These are phyloP conservation scores for Chlamydomonas sphaeroides DNA, from an alignment of 139 green algal species.

Conservation along the genomic window DNA sequence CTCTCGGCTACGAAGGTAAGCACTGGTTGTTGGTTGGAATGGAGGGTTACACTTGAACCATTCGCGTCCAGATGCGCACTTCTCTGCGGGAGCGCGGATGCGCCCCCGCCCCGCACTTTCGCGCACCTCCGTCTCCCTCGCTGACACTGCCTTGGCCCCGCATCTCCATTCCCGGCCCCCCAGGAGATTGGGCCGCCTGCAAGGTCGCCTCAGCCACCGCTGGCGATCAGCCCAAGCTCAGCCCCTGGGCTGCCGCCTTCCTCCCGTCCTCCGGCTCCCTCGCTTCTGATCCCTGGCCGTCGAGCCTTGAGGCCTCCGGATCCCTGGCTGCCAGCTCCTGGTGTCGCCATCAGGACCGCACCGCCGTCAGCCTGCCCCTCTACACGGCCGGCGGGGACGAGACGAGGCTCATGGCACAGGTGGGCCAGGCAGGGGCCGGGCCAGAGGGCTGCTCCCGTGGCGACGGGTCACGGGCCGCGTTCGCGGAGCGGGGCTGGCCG, in stretches of 20 bases:
- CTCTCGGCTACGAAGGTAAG: slow-evolving; percentile 7
- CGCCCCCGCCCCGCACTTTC: neutral
- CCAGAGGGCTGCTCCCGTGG: too few species aligned
- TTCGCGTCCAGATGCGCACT: neutral
- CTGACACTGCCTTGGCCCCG: too few species aligned
- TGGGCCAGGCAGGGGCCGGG: neutral
- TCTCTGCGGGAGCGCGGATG: neutral
- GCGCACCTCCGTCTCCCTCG: too few species aligned
- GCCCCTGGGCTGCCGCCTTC: neutral
- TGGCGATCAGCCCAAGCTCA: neutral
- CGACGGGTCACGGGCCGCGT: neutral
- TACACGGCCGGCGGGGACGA: neutral
- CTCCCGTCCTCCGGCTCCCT: neutral
- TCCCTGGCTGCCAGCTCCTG: neutral
- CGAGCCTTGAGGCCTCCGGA: neutral
- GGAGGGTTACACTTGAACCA: neutral
- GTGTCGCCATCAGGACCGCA: neutral
- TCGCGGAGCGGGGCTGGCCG: too few species aligned
- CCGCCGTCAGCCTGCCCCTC: neutral
- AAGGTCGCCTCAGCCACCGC: too few species aligned
- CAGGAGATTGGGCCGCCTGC: neutral
- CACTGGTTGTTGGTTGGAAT: neutral
- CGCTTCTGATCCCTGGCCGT: too few species aligned
- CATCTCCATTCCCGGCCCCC: neutral
- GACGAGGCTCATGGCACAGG: neutral